Evolutionary conservation across 768 basidiomycete genomes (phyloP), one percentile per base, ranked within the genome.

Genomic region (Kwoniella heveanensis): DNA sequence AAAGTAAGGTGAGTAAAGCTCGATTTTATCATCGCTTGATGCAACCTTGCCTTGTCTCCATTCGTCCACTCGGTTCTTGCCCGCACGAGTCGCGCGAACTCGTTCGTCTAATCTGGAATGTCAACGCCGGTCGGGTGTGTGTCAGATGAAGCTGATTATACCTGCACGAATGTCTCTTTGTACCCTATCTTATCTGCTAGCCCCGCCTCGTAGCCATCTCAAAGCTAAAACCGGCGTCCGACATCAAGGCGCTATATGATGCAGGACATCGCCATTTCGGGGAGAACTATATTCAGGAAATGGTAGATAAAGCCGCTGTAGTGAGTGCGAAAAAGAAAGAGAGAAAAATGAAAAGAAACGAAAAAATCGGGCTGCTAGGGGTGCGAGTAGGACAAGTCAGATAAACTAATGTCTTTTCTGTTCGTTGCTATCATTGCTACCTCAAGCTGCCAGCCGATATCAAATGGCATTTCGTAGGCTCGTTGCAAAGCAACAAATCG

Each of bases 381-480:
- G n/a, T n/a, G n/a, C n/a, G n/a, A n/a, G n/a, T n/a, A n/a, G n/a
- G n/a, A n/a, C n/a, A n/a, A n/a, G n/a, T n/a, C n/a, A n/a, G n/a
- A n/a, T n/a, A n/a, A n/a, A n/a, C n/a, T n/a, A n/a, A n/a, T 32
- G 32, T 6, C 32, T 32, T 32, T 32, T 6, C 5, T 32, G 5
- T 32, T 6, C 32, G 32, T 32, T n/a, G 32, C 32, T 13, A 5
- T 32, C 32, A 13, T 32, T 32, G 13, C 32, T 13, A 32, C 13
- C 32, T 32, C 7, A 47, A 95, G 92, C 85, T 98, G n/a, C 91
- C 95, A 0, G 65, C 70, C 24, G 89, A 91, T 67, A 92, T 98
- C 69, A 85, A 88, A 65, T 98, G 95, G 95, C 95, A 98, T 81
- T 98, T 95, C 78, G 95, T 98, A 69, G 95, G 95, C 7, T 86